Evolutionary conservation across 768 basidiomycete species (phyloP), one percentile per base, ranked within the genome.

Genomic region (Kwoniella sp.): DNA sequence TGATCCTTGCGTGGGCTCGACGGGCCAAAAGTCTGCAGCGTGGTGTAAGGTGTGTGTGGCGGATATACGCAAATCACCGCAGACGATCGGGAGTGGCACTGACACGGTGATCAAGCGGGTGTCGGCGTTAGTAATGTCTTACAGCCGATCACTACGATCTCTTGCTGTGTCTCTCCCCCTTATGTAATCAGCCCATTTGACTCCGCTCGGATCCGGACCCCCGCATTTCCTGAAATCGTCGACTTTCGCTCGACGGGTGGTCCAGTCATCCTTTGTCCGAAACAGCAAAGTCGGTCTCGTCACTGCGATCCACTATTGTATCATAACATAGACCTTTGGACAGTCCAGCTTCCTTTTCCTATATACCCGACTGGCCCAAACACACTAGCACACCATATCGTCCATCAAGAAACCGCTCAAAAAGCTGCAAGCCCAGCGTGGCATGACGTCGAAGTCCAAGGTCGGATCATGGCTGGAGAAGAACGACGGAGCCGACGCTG

Each of bases 391-490:
- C 67, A 66, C 6, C 44, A 66, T 69, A 45, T 48, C 67, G 22
- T 38, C 63, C 26, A 26, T 31, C 12, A 40, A 46, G 29, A 57
- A 56, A 26, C 59, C 63, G 7, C 54, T 60, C 53, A 52, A 42
- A 17, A 70, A 66, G 56, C 62, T 70, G 20, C 59, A 63, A 46
- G 56, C 57, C 40, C 62, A 62, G 37, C 36, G 58, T 29, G 46
- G 49, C 42, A 63, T 63, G 61, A 50, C 67, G 14, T 41, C 65
- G 5, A 56, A 60, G 36, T 46, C 42, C 3, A 71, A 71, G 50
- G 67, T 71, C 56, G 67, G 64, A 17, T 62, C 62, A 33, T 71
- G 70, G 70, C 57, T 71, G 6, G 52, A 67, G 38, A 57, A 59
- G 15, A 53, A 53, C 41, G 46, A 52, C 34, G 59, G 33, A 34